These are phyloP conservation scores for Nothophaeocryptopus gaeumannii DNA, from an alignment of 2,329 filamentous ascomycete genomes.

Conservation along the genomic window DNA sequence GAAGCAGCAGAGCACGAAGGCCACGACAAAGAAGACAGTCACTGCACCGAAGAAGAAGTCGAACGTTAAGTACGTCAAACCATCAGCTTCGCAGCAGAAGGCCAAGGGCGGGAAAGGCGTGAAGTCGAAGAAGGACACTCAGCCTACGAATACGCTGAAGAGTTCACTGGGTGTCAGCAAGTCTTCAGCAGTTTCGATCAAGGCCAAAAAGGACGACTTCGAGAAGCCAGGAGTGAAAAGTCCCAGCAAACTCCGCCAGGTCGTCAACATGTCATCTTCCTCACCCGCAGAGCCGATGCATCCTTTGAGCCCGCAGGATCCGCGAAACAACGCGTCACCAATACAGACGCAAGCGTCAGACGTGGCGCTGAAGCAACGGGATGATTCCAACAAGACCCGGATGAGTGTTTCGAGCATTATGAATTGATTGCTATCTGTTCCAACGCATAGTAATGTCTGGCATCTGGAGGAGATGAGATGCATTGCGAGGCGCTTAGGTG, in stretches of 20 bases:
- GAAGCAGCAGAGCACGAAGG: conserved; percentile 16
- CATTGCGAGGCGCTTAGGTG: no score
- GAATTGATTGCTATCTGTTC: conserved; percentile 7
- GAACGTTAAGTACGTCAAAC: conserved; percentile 28
- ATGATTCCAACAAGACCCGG: conserved; percentile 6
- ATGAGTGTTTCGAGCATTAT: conserved; percentile 19
- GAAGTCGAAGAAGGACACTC: conserved; percentile 14
- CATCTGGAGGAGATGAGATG: not conserved
- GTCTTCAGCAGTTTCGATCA: conserved; percentile 17
- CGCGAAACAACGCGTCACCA: conserved; percentile 24
- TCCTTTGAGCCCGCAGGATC: conserved; percentile 24
- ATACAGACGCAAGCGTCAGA: conserved; percentile 4
- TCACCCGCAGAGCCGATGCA: conserved; percentile 22
- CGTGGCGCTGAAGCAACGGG: not conserved
- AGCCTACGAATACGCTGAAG: conserved; percentile 20
- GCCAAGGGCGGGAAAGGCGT: conserved; percentile 4
- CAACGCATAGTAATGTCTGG: not conserved
- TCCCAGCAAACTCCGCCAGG: conserved; percentile 31
- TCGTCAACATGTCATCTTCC: conserved; percentile 20
- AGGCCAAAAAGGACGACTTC: conserved; percentile 19
- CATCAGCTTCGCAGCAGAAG: conserved; percentile 11
- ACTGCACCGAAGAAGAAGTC: conserved; percentile 23
- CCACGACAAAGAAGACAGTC: conserved; percentile 9
- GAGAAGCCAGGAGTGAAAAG: conserved; percentile 16
- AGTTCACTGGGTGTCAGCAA: conserved; percentile 28